phyloP scores from a whole-genome alignment of 1,284 basidiomycete genomes.

The Leccinum cinnamomeum region DNA sequence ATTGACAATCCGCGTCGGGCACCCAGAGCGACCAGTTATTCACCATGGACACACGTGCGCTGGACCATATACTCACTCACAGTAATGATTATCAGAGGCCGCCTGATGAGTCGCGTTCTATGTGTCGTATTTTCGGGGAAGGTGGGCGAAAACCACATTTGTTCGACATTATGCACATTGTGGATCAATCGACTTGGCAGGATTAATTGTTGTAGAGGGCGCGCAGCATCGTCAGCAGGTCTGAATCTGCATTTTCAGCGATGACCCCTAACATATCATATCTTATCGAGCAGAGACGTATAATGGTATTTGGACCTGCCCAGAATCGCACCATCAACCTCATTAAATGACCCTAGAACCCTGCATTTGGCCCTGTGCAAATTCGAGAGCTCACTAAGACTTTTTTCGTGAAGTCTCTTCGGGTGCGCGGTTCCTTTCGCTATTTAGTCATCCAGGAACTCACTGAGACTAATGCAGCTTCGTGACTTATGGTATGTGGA shows the following conservation, averaged over 20 bases:
- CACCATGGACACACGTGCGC: constrained; percentile 1
- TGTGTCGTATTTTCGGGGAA: constrained; percentile 32
- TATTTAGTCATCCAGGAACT: background rate
- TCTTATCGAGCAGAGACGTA: constrained; percentile 16
- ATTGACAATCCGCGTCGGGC: background rate
- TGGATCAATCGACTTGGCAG: background rate
- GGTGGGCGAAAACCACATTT: constrained; percentile 18
- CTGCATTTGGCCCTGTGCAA: constrained; percentile 54
- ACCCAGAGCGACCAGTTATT: background rate
- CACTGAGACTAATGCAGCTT: constrained; percentile 35
- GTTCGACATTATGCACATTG: background rate
- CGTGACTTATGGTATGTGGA: constrained; percentile 46
- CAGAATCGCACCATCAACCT: background rate
- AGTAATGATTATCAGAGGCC: constrained; percentile 38
- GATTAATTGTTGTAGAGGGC: constrained; percentile 19
- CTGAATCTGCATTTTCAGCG: background rate
- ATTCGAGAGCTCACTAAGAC: constrained; percentile 54
- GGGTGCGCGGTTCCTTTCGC: constrained; percentile 34
- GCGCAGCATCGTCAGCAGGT: constrained; percentile 29
- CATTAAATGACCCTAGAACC: constrained; percentile 37
- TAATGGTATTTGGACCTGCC: constrained; percentile 17
- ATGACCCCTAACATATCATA: background rate
- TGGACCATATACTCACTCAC: constrained; percentile 41
- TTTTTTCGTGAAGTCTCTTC: constrained; percentile 52
- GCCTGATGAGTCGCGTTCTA: constrained; percentile 15